phyloP scores from a whole-genome alignment of 139 green algal species.

The Closterium sp. region DNA sequence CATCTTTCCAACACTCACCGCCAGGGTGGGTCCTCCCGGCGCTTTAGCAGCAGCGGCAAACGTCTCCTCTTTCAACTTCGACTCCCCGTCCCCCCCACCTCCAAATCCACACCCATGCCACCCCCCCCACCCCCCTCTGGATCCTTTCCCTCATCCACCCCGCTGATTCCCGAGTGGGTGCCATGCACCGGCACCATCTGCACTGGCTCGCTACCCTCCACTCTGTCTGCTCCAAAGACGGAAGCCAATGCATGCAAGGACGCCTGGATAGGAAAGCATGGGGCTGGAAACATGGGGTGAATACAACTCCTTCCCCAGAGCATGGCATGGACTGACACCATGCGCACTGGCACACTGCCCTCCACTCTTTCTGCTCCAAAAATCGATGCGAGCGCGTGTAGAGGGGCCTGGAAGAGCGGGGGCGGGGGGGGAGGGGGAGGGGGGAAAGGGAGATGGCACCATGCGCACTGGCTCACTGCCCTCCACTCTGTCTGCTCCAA shows the following conservation, averaged over 20 bases:
- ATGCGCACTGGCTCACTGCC: no score
- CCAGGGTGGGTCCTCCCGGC: not conserved
- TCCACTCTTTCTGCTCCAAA: not conserved
- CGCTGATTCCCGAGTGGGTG: not conserved
- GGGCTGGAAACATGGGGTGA: no score
- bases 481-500: no score
- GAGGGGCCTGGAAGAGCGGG: not conserved
- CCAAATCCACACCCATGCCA: not conserved
- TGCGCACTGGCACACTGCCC: not conserved
- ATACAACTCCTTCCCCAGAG: no score
- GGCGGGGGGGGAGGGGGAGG: no score
- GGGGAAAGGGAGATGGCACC: no score
- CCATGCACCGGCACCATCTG: not conserved
- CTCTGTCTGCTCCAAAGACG: not conserved
- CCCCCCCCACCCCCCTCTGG: no score
- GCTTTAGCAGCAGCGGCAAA: not conserved
- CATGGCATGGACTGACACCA: not conserved
- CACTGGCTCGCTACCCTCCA: not conserved
- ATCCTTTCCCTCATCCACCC: not conserved
- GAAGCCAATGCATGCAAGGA: not conserved
- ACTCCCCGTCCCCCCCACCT: not conserved
- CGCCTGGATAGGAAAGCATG: not conserved
- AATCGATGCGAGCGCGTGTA: not conserved
- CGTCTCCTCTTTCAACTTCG: not conserved
- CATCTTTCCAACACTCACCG: no score